Conservation (phyloP, 441 rosid species). For the Brassica hybrid region DNA sequence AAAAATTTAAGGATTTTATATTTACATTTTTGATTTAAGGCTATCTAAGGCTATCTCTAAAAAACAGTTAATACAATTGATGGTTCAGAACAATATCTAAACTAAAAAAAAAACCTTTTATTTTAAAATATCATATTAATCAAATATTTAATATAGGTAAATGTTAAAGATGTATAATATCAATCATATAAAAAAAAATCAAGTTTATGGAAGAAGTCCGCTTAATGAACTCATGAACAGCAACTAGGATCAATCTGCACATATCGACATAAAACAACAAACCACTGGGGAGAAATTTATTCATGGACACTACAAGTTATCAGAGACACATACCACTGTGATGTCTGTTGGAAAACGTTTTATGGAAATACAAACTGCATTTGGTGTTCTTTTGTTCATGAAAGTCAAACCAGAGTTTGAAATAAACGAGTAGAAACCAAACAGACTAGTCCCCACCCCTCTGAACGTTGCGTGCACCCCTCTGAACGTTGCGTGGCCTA, state of each 20-base stretch:
- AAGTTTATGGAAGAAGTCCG: too few relatives aligned
- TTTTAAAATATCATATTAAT: too few relatives aligned
- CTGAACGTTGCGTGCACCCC: neutral
- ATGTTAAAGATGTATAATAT: too few relatives aligned
- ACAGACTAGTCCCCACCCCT: neutral
- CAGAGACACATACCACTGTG: neutral
- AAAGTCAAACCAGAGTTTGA: neutral
- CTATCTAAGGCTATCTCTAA: too few relatives aligned
- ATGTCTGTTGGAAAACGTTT: neutral
- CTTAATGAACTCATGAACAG: neutral
- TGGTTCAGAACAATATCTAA: too few relatives aligned
- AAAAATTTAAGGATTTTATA: too few relatives aligned
- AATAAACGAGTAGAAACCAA: neutral
- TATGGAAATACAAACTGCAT: neutral
- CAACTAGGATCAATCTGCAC: neutral
- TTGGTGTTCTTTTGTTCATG: neutral
- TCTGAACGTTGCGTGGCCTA: too few relatives aligned
- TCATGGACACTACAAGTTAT: neutral
- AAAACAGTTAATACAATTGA: too few relatives aligned
- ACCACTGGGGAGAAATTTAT: neutral
- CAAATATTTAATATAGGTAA: too few relatives aligned
- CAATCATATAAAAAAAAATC: too few relatives aligned
- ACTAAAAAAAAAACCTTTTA: too few relatives aligned
- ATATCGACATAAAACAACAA: neutral
- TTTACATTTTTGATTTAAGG: too few relatives aligned